Base-by-base conservation (phyloP, 306 rosid species). In the Pterocarpus santalinus region DNA sequence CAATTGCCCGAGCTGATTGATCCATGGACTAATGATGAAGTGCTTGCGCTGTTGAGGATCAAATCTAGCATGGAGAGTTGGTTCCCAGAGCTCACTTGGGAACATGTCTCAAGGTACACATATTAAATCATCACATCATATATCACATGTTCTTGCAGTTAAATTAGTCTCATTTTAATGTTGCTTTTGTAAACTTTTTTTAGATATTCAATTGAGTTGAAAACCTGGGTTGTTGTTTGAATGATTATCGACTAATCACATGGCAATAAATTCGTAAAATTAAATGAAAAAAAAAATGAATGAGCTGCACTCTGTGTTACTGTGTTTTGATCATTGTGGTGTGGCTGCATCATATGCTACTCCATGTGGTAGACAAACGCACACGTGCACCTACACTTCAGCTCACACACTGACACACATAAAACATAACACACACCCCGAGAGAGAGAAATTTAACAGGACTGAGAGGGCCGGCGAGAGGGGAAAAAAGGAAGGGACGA, bases 71-170 rank as follows among this genome's bases (percentile, higher is more conserved):
- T 88, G 91, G 93, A 95, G 36, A 91, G 74, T 84, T 93, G 97
- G 92, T 87, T 90, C 89, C 97, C 94, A 2, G 94, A 93, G 2
- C 89, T 92, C 90, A 90, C 90, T 43, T 95, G 99, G 99, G 97
- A 92, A 67, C 95, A 95, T 71, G 91, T 92, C 81, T 92, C 98
- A 52, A 90, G 97, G 98, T 91, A 89, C 35, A 75, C 32, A 11
- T 2, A 51, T 46, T 46, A 49, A 11, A 11, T 49, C 55, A 11
- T 49, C 10, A 51, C 22, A 47, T 2, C 14, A 12, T 47, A 51
- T 51, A 8, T 2, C 14, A 12, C 11, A 49, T 11, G 1, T 49
- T 0, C 57, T 51, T 51, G n/a, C 57, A 51, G 13, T 51, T 49
- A 49, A 51, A 1, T 55, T 6, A 55, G 3, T 55, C 28, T 7